A percentile compares a stretch with the other conserved stretches of the same genome.
Evolutionary conservation across 345 rosid genomes (phyloP).

Genomic region (Citrus medica): DNA sequence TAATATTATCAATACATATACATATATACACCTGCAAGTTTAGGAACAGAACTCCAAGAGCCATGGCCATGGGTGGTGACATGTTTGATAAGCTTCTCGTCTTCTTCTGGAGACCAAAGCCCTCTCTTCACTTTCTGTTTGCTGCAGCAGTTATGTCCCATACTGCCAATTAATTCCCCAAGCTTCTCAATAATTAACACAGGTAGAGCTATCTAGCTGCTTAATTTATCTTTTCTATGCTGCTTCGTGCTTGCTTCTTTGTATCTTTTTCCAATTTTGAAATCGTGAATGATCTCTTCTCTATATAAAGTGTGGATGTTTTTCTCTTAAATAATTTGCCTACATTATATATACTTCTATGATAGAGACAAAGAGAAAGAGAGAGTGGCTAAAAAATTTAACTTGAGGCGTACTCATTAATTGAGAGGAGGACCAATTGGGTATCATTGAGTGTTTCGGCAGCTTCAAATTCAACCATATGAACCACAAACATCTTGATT

Average conservation of each 20-base stretch:
- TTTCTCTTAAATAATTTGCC: neutral
- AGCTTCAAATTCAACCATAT: conserved; percentile 18
- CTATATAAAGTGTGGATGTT: conserved; percentile 3
- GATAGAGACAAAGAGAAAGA: neutral
- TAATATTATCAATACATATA: neutral
- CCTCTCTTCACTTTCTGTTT: conserved; percentile 71
- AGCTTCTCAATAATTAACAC: neutral
- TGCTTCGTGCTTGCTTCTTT: neutral
- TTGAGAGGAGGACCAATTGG: conserved; percentile 26
- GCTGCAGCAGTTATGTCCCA: conserved; percentile 63
- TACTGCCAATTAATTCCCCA: neutral
- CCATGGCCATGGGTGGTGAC: conserved; percentile 48
- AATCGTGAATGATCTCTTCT: neutral
- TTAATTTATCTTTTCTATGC: neutral
- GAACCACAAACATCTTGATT: conserved; percentile 9
- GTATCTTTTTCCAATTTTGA: neutral
- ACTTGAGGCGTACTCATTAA: conserved; percentile 23
- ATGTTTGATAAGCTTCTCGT: conserved; percentile 44
- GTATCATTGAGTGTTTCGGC: conserved; percentile 23
- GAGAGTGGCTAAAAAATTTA: conserved; percentile 9
- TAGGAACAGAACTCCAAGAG: conserved; percentile 66
- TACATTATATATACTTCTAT: neutral
- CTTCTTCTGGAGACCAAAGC: conserved; percentile 69
- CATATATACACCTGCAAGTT: conserved; percentile 38
- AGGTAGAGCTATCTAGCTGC: neutral